Evolutionary conservation across 2,329 filamentous ascomycete genomes (phyloP).

Genomic region (Curvularia sp.): DNA sequence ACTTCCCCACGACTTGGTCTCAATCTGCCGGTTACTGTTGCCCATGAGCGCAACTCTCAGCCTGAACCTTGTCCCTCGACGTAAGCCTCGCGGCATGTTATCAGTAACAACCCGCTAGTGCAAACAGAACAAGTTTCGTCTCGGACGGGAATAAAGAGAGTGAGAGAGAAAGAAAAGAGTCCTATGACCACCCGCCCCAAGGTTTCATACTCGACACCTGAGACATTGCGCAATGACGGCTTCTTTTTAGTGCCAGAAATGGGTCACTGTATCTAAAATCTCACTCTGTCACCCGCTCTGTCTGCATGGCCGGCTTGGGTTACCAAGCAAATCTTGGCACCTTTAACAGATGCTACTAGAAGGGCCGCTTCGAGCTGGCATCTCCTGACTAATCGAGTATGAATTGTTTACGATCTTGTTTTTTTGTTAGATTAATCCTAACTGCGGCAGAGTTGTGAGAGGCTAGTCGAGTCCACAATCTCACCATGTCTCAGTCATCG

Average conservation of each 20-base stretch:
- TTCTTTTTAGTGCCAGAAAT: background rate
- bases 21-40: constrained; percentile 2
- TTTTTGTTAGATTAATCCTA: background rate
- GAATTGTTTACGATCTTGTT: background rate
- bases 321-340: background rate
- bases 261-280: background rate
- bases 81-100: background rate
- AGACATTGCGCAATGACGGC: background rate
- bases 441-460: background rate
- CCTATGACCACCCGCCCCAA: background rate
- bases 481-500: background rate
- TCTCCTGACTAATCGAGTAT: background rate
- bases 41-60: background rate
- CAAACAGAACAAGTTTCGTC: constrained; percentile 5
- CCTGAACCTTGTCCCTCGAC: background rate
- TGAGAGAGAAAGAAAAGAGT: background rate
- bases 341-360: background rate
- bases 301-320: background rate
- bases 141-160: background rate
- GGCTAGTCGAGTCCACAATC: background rate
- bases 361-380: background rate
- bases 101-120: background rate
- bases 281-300: background rate
- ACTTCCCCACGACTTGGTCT: constrained; percentile 3
- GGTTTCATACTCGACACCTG: constrained; percentile 5